Evolutionary conservation across 345 rosid species (phyloP).

Genomic region (Hibiscus trionum): DNA sequence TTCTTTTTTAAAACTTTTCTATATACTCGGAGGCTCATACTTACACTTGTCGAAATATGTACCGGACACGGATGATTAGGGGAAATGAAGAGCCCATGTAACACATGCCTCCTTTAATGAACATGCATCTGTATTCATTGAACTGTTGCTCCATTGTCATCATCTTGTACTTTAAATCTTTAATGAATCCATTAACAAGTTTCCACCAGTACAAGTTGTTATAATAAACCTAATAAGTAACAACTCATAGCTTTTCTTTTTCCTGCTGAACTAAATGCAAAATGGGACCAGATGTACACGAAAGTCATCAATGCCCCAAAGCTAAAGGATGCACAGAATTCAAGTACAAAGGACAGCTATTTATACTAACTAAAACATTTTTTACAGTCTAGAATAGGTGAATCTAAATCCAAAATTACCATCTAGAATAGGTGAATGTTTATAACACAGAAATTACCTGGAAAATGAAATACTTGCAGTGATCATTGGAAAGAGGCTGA

Average conservation of each 20-base stretch:
- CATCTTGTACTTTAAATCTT: not conserved
- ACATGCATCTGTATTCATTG: not conserved
- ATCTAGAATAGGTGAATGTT: not conserved
- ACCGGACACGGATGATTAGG: not conserved
- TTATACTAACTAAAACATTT: not conserved
- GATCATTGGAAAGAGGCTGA: slow-evolving; percentile 69
- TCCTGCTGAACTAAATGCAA: slow-evolving; percentile 1
- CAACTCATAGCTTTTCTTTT: not conserved
- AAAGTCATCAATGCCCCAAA: not conserved
- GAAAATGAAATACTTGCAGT: slow-evolving; percentile 70
- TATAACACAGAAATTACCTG: slow-evolving; percentile 41
- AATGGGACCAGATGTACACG: not conserved
- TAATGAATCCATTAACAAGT: not conserved
- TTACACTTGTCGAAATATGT: not conserved
- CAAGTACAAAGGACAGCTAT: not conserved
- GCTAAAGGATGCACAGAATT: not conserved
- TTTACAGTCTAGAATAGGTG: not conserved
- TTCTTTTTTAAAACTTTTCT: not conserved
- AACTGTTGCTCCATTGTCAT: not conserved
- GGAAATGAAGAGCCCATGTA: not conserved
- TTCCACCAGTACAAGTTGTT: not conserved
- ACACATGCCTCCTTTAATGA: not conserved
- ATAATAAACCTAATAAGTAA: not conserved
- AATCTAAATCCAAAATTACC: not conserved
- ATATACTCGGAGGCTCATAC: not conserved